A percentile compares a stretch with the other conserved stretches of the same genome.
These are phyloP conservation scores for Penicillium steckii DNA, from an alignment of 495 filamentous ascomycete genomes.

Conservation along the genomic window DNA sequence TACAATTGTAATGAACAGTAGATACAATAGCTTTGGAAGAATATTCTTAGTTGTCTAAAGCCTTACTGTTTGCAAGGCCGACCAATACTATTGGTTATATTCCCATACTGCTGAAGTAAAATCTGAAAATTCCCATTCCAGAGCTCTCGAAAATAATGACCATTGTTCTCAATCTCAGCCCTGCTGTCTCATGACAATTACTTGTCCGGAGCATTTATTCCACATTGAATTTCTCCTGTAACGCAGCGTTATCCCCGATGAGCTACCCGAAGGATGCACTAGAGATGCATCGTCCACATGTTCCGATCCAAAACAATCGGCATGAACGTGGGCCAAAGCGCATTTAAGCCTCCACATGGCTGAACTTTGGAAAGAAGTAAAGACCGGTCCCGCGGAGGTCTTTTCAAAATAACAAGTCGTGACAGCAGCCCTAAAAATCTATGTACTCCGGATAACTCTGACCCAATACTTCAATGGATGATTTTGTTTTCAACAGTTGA, in stretches of 20 bases:
- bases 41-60: too few relatives aligned
- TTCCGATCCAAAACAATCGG: background rate
- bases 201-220: too few relatives aligned
- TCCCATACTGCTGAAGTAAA: too few relatives aligned
- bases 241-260: background rate
- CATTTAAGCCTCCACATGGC: background rate
- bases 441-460: background rate
- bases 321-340: background rate
- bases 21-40: too few relatives aligned
- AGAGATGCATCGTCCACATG: background rate
- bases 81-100: too few relatives aligned
- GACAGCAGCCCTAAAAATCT: background rate
- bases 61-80: too few relatives aligned
- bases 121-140: too few relatives aligned
- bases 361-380: background rate
- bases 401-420: background rate
- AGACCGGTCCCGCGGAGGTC: background rate
- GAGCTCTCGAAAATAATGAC: background rate
- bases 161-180: background rate
- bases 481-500: too few relatives aligned
- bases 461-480: background rate
- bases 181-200: background rate
- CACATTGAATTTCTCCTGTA: background rate
- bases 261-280: background rate
- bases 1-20: too few relatives aligned